Conservation (phyloP, 192 early-diverging fungal genomes). For the Coemansia umbellata region DNA sequence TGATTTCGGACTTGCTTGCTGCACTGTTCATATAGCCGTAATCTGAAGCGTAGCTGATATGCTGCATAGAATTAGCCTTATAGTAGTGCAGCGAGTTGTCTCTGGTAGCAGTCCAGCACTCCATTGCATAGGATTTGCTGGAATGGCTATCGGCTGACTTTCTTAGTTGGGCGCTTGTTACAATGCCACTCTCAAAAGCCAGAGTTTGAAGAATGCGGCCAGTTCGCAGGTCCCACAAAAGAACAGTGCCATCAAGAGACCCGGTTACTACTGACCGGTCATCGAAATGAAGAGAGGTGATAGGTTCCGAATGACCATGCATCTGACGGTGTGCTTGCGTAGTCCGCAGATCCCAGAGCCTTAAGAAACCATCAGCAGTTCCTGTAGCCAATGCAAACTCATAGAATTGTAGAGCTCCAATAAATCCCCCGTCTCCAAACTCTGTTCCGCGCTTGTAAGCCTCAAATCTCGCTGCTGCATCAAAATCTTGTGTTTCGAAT, state of each 20-base stretch:
- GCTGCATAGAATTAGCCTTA: slow-evolving; percentile 61
- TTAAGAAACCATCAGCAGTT: slow-evolving; percentile 65
- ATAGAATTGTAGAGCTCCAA: slow-evolving; percentile 72
- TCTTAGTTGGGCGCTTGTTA: slow-evolving; percentile 33
- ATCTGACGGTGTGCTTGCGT: slow-evolving; percentile 70
- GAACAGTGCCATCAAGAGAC: slow-evolving; percentile 59
- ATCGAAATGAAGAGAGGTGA: slow-evolving; percentile 65
- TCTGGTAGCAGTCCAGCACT: slow-evolving; percentile 56
- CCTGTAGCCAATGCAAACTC: slow-evolving; percentile 70
- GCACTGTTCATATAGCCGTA: slow-evolving; percentile 41
- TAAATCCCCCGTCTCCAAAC: slow-evolving; percentile 51
- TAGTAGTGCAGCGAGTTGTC: slow-evolving; percentile 54
- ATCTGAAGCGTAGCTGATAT: slow-evolving; percentile 50
- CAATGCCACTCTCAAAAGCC: slow-evolving; percentile 49
- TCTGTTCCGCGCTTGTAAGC: slow-evolving; percentile 22
- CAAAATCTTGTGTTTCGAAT: background rate
- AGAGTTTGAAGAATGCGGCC: slow-evolving; percentile 59
- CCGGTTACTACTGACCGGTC: slow-evolving; percentile 69
- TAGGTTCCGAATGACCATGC: slow-evolving; percentile 59
- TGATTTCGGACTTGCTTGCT: slow-evolving; percentile 35
- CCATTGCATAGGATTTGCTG: slow-evolving; percentile 49
- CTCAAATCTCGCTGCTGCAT: background rate
- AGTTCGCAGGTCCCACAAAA: slow-evolving; percentile 76
- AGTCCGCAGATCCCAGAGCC: slow-evolving; percentile 79
- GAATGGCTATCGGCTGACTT: slow-evolving; percentile 8